These are phyloP conservation scores for Neonectria faginata DNA, from an alignment of 2,329 filamentous ascomycete species.

Conservation along the genomic window DNA sequence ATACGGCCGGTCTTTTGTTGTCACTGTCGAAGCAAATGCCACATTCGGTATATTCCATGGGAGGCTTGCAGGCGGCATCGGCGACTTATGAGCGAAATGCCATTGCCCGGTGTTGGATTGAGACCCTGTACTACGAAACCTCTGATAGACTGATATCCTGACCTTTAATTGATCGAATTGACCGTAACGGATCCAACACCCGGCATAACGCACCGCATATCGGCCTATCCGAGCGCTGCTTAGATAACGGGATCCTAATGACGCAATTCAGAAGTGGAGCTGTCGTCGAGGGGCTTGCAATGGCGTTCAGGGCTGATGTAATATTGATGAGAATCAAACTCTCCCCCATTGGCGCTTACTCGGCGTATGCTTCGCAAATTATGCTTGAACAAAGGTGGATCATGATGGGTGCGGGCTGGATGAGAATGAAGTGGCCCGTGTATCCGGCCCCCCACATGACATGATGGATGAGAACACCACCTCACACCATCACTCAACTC, in stretches of 20 bases:
- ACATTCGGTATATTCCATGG: background rate
- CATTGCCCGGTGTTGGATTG: too few relatives aligned
- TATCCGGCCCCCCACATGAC: background rate
- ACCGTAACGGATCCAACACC: too few relatives aligned
- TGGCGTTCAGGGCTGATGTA: constrained; percentile 11
- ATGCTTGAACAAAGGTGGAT: background rate
- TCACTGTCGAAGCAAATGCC: background rate
- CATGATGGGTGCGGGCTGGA: background rate
- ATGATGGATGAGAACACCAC: background rate
- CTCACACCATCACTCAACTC: background rate
- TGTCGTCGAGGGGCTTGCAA: background rate
- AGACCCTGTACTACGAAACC: too few relatives aligned
- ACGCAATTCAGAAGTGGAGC: constrained; percentile 17
- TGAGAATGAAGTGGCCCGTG: too few relatives aligned
- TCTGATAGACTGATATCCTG: too few relatives aligned
- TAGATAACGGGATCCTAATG: constrained; percentile 10
- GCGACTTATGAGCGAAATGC: background rate
- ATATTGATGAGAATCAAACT: constrained; percentile 3
- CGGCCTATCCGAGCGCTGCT: background rate
- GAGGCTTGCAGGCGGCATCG: constrained; percentile 3
- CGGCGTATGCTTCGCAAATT: background rate
- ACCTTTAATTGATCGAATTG: too few relatives aligned
- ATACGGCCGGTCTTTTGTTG: background rate
- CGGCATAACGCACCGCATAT: background rate
- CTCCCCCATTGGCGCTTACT: background rate